Conservation (phyloP, 495 filamentous ascomycete genomes). For the Tuber microsphaerosporum region DNA sequence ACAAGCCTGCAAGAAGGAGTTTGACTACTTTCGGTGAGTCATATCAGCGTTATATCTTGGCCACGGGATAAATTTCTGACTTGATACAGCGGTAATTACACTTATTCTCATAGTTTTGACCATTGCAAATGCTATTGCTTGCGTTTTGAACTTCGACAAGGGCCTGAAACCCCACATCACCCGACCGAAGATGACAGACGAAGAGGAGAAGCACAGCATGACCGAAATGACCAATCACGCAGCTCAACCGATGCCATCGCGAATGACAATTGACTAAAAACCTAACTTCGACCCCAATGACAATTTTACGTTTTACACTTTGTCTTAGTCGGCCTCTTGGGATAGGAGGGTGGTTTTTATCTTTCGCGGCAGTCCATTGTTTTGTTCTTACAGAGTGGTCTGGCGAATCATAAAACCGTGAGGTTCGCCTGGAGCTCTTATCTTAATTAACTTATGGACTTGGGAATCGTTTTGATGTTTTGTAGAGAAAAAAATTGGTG, state of each 20-base stretch:
- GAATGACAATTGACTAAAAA: slow-evolving; percentile 84
- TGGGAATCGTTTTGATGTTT: not conserved
- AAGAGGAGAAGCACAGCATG: slow-evolving; percentile 63
- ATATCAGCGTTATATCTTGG: not conserved
- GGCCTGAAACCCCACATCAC: slow-evolving; percentile 83
- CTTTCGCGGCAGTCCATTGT: slow-evolving; percentile 14
- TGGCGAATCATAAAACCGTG: not conserved
- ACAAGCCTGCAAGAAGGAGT: slow-evolving; percentile 65
- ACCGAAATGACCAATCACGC: slow-evolving; percentile 63
- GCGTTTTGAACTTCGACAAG: slow-evolving; percentile 81
- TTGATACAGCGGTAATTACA: slow-evolving; percentile 64
- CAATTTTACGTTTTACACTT: slow-evolving; percentile 12
- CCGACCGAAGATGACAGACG: slow-evolving; percentile 53
- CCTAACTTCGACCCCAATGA: not conserved
- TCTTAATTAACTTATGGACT: not conserved
- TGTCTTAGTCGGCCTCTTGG: slow-evolving; percentile 9
- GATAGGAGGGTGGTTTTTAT: slow-evolving; percentile 24
- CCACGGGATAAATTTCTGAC: slow-evolving; percentile 11
- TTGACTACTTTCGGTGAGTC: slow-evolving; percentile 68
- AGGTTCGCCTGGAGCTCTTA: not conserved
- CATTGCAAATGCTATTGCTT: slow-evolving; percentile 78
- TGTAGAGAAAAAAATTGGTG: slow-evolving; percentile 31
- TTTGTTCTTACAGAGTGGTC: not conserved
- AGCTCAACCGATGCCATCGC: slow-evolving; percentile 56
- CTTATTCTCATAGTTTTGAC: slow-evolving; percentile 79